Evolutionary conservation across 768 basidiomycete species (phyloP), one percentile per base, ranked within the genome.

Genomic region (Lactifluus subvellereus): DNA sequence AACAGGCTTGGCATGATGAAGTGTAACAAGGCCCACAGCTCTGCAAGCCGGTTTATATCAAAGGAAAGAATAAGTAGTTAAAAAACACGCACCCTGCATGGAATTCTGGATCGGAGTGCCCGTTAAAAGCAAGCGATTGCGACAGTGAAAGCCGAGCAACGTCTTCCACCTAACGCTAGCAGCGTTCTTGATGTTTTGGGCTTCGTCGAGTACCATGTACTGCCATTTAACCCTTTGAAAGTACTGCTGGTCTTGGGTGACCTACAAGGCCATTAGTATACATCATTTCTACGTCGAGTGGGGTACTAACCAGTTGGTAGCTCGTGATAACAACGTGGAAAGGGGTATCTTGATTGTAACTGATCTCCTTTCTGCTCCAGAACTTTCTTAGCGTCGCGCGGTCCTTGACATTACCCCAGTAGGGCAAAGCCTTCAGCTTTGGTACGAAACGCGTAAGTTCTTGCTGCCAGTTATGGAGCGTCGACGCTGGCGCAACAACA

Each of bases 1-100:
- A 99, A 99, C 58, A 99, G 78, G 72, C 91, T 95, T 3, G 97
- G 97, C 97, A 99, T 99, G 77, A 99, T 98, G 78, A 99, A 99
- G 73, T 99, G 97, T 48, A 99, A 79, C 62, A 99, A 79, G 1
- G 97, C 97, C 97, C 97, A 99, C 18, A 99, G 79, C 75, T 99
- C 97, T 96, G 70, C 18, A 37, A 38, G 35, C 32, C 30, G 30
- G 13, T 10, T 32, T 35, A n/a, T 30, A 43, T 48, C 48, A 35
- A 22, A 3, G 6, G 13, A 18, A 55, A 43, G 56, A 35, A 49
- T 16, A 51, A 3, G 38, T 22, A 10, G 33, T 54, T 16, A 11
- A 6, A 27, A 42, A 22, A 20, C 20, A 64, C 81, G 68, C 63
- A 92, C 95, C 94, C 80, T 98, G 96, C 97, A 99, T 98, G 22